These are phyloP conservation scores for Picochlorum sp. DNA, from an alignment of 139 green algal genomes.

Conservation along the genomic window DNA sequence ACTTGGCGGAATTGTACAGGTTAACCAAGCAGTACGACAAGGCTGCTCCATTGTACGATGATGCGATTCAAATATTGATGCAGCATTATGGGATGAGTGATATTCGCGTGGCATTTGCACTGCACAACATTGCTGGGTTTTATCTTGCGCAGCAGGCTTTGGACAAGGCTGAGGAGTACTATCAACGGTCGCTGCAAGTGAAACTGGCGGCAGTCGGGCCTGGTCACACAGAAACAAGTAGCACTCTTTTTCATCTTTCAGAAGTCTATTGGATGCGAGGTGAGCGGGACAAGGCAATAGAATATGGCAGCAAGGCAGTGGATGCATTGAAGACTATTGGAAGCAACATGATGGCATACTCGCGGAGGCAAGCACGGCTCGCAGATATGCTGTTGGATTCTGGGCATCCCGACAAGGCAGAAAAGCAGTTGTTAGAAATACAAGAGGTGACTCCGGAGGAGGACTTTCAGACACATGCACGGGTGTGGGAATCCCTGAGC, in stretches of 20 bases:
- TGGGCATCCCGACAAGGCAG: background rate
- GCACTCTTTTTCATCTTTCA: conserved; percentile 14
- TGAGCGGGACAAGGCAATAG: background rate
- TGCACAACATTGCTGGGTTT: conserved; percentile 34
- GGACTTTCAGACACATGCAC: background rate
- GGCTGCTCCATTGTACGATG: conserved; percentile 51
- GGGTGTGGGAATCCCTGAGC: background rate
- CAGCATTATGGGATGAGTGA: conserved; percentile 19
- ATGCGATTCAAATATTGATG: conserved; percentile 17
- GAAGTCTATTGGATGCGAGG: conserved; percentile 22
- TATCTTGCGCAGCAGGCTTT: conserved; percentile 9
- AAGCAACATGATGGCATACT: conserved; percentile 11
- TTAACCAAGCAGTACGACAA: conserved; percentile 39
- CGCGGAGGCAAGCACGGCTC: conserved; percentile 16
- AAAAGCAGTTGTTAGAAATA: conserved; percentile 13
- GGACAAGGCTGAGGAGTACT: conserved; percentile 9
- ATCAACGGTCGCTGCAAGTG: conserved; percentile 39
- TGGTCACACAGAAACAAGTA: conserved; percentile 15
- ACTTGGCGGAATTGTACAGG: conserved; percentile 66
- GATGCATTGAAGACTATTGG: conserved; percentile 26
- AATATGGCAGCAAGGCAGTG: conserved; percentile 17
- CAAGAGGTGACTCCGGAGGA: background rate
- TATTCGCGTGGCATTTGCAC: conserved; percentile 15
- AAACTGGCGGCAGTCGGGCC: conserved; percentile 45
- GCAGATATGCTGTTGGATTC: conserved; percentile 24